Conservation (phyloP, 495 filamentous ascomycete species). For the Recurvomyces mirabilis region DNA sequence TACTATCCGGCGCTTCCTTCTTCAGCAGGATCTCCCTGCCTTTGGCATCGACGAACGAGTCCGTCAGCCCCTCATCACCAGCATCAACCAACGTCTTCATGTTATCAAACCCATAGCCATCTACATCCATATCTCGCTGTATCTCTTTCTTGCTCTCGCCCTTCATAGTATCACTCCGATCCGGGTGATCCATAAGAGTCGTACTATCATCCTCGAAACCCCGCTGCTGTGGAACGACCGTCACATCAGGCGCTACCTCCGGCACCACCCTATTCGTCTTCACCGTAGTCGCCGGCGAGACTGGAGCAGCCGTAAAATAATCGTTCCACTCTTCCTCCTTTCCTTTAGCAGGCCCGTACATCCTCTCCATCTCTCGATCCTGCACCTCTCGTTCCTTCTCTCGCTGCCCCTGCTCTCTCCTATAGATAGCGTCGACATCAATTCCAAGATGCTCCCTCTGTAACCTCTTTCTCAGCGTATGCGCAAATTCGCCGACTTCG, state of each 20-base stretch:
- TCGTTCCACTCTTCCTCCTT: constrained; percentile 33
- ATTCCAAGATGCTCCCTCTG: constrained; percentile 97
- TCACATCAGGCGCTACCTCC: background rate
- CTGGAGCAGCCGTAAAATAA: constrained; percentile 25
- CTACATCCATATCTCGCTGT: constrained; percentile 16
- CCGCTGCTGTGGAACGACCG: background rate
- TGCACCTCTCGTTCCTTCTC: constrained; percentile 35
- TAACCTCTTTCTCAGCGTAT: constrained; percentile 81
- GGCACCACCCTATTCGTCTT: background rate
- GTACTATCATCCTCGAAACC: background rate
- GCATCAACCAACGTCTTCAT: constrained; percentile 14
- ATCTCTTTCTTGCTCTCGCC: constrained; percentile 3
- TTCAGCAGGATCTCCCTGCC: constrained; percentile 13
- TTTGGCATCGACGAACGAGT: constrained; percentile 9
- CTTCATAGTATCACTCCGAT: background rate
- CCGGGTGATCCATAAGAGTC: too few relatives aligned
- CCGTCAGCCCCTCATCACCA: constrained; percentile 7
- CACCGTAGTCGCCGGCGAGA: background rate
- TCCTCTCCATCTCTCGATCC: constrained; percentile 21
- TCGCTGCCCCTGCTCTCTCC: constrained; percentile 37
- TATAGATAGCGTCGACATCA: constrained; percentile 71
- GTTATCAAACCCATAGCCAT: constrained; percentile 15
- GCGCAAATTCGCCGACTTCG: constrained; percentile 80
- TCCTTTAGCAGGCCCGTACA: too few relatives aligned
- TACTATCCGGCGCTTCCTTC: constrained; percentile 13